Evolutionary conservation across 2,329 filamentous ascomycete genomes (phyloP).

Genomic region (Mollisia scopiformis): DNA sequence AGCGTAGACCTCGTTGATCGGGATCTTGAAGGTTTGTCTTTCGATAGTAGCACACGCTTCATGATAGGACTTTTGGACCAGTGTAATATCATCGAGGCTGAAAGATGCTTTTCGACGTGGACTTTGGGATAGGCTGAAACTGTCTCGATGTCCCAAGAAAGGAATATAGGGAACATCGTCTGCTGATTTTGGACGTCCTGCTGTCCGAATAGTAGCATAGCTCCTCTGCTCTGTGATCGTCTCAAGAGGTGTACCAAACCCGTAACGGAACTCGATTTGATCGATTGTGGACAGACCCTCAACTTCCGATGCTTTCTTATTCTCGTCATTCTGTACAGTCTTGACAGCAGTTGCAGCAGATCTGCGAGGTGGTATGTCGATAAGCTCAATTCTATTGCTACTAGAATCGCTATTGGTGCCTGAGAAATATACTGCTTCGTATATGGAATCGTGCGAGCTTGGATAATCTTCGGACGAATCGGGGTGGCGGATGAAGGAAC

Average conservation of each 20-base stretch:
- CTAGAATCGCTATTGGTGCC: constrained; percentile 36
- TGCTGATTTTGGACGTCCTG: constrained; percentile 29
- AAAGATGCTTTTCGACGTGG: constrained; percentile 40
- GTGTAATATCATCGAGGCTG: constrained; percentile 37
- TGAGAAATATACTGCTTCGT: constrained; percentile 41
- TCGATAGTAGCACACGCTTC: constrained; percentile 32
- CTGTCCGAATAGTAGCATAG: constrained; percentile 38
- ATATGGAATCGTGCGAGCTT: constrained; percentile 42
- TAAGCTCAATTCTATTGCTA: constrained; percentile 20
- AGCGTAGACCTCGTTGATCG: constrained; percentile 35
- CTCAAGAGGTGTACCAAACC: constrained; percentile 42
- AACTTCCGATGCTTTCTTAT: constrained; percentile 1
- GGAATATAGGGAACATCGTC: constrained; percentile 30
- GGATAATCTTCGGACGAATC: constrained; percentile 43
- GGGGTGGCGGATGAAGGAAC: constrained; percentile 29
- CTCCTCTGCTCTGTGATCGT: constrained; percentile 47
- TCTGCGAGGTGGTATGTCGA: constrained; percentile 15
- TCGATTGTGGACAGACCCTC: constrained; percentile 2
- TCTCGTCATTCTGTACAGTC: constrained; percentile 20
- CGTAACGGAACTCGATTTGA: constrained; percentile 40
- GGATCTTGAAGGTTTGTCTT: constrained; percentile 15
- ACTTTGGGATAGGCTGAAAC: constrained; percentile 29
- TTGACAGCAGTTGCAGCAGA: neutral
- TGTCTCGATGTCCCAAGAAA: constrained; percentile 34
- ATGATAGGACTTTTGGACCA: constrained; percentile 36